Evolutionary conservation across 148 eudicot species (phyloP).

Genomic region (Nepenthes mirabilis): DNA sequence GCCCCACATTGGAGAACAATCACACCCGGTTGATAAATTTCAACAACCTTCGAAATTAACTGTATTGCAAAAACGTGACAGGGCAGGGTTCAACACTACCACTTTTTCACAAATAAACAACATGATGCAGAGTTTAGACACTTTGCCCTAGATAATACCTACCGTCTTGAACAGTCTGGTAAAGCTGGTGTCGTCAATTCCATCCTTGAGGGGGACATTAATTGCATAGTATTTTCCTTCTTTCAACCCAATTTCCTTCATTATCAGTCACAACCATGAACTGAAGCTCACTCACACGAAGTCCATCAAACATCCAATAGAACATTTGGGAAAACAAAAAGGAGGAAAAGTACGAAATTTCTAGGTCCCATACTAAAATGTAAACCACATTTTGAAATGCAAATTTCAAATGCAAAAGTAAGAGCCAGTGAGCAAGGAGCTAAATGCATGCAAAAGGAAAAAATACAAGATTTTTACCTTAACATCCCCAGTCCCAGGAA

Average conservation of each 20-base stretch:
- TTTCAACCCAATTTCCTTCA: constrained; percentile 88
- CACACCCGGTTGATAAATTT: constrained; percentile 82
- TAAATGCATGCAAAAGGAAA: neutral
- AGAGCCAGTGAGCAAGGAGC: too few species aligned
- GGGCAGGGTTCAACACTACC: neutral
- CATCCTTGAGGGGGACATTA: constrained; percentile 95
- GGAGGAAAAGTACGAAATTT: too few species aligned
- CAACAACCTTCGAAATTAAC: constrained; percentile 90
- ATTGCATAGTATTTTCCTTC: constrained; percentile 94
- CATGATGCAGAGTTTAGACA: neutral
- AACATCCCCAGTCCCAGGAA: constrained; percentile 98
- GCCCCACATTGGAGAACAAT: constrained; percentile 99
- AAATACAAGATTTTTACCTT: constrained; percentile 37
- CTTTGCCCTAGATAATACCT: constrained; percentile 11
- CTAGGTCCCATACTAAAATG: too few species aligned
- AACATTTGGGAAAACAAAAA: neutral
- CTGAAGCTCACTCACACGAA: neutral
- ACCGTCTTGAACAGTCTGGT: constrained; percentile 85
- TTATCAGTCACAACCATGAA: neutral
- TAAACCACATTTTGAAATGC: too few species aligned
- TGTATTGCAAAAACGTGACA: constrained; percentile 13
- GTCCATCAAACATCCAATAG: neutral
- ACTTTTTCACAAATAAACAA: neutral
- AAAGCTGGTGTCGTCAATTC: constrained; percentile 89
- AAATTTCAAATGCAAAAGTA: too few species aligned